These are phyloP conservation scores for Balakata baccata DNA, from an alignment of 345 rosid genomes.

Conservation along the genomic window DNA sequence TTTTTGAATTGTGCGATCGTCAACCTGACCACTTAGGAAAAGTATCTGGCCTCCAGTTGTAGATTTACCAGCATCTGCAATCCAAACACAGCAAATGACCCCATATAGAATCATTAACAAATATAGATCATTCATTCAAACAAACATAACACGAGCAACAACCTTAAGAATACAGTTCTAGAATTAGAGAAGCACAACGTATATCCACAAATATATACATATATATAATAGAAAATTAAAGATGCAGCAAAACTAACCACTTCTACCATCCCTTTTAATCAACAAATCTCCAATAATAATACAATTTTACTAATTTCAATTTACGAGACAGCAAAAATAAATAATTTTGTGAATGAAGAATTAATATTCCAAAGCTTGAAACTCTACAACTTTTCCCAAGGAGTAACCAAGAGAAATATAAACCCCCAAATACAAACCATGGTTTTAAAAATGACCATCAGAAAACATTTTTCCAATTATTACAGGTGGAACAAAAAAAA, in stretches of 20 bases:
- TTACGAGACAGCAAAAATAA: not conserved
- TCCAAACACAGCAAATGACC: constrained; percentile 4
- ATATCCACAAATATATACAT: not conserved
- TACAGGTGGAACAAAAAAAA: not conserved
- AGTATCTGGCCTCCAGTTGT: constrained; percentile 98
- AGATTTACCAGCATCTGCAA: constrained; percentile 93
- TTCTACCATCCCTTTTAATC: not conserved
- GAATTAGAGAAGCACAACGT: not conserved
- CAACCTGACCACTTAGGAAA: constrained; percentile 93
- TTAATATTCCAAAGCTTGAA: too few species aligned
- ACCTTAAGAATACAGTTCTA: not conserved
- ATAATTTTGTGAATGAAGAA: too few species aligned
- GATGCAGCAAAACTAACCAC: not conserved
- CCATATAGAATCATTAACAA: not conserved
- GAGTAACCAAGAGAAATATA: too few species aligned
- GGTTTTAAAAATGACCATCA: not conserved
- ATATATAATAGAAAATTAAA: not conserved
- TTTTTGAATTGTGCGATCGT: constrained; percentile 90
- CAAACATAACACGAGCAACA: not conserved
- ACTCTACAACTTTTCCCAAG: too few species aligned
- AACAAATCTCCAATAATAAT: not conserved
- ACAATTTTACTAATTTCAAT: not conserved
- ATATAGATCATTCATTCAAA: not conserved
- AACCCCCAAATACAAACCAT: not conserved
- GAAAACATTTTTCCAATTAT: not conserved